phyloP scores from a whole-genome alignment of 768 basidiomycete species.

The Antrodiella citrinella region DNA sequence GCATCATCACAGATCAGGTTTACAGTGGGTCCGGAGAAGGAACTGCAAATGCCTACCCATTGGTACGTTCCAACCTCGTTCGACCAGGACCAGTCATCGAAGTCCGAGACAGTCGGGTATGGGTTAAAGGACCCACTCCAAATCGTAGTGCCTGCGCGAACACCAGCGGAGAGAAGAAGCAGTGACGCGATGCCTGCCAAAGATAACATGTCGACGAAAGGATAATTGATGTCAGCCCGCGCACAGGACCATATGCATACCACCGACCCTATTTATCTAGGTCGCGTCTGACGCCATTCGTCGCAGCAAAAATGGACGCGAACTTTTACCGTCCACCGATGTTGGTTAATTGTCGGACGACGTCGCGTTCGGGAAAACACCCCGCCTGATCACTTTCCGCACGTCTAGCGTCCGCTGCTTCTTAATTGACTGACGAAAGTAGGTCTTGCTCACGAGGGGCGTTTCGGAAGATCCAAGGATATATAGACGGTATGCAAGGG shows the following conservation, averaged over 20 bases:
- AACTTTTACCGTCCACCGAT: slow-evolving; percentile 4
- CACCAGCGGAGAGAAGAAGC: slow-evolving; percentile 19
- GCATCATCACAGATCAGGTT: not conserved
- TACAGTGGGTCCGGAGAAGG: too few species aligned
- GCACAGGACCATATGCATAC: too few species aligned
- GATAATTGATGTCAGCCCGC: too few species aligned
- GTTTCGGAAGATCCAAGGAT: slow-evolving; percentile 17
- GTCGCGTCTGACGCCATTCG: too few species aligned
- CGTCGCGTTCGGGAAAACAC: not conserved
- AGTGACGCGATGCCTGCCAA: slow-evolving; percentile 16
- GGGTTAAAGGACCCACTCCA: slow-evolving; percentile 51
- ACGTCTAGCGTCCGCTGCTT: too few species aligned
- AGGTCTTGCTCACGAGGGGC: slow-evolving; percentile 8
- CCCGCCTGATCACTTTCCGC: slow-evolving; percentile 1
- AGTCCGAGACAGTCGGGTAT: slow-evolving; percentile 36
- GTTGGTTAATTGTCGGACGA: slow-evolving; percentile 11
- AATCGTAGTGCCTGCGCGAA: slow-evolving; percentile 40
- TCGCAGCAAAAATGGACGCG: not conserved
- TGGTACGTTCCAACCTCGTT: slow-evolving; percentile 48
- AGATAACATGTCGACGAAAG: slow-evolving; percentile 27
- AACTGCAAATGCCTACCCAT: slow-evolving; percentile 32
- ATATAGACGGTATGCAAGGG: slow-evolving; percentile 5
- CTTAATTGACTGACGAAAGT: too few species aligned
- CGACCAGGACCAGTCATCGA: slow-evolving; percentile 53
- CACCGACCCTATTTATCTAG: too few species aligned